Percentiles rank a stretch among this genome's conserved stretches.
Evolutionary conservation across 495 filamentous ascomycete genomes (phyloP).

Genomic region (Cryomyces antarcticus): DNA sequence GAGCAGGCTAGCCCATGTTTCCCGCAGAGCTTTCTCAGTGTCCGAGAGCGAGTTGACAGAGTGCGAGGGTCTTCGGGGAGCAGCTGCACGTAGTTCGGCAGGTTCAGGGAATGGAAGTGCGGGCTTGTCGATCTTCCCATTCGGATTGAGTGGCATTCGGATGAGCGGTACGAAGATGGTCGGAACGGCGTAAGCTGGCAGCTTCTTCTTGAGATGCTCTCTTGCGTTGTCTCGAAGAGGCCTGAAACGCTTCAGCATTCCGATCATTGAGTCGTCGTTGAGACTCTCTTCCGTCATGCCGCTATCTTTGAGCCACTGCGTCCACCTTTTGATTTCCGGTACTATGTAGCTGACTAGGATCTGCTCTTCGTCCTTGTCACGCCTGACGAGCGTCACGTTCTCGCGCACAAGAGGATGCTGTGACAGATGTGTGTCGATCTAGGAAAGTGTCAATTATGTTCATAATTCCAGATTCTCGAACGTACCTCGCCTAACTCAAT

Average conservation of each 20-base stretch:
- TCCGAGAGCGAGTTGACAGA: constrained; percentile 25
- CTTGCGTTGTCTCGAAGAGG: constrained; percentile 53
- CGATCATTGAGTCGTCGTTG: constrained; percentile 32
- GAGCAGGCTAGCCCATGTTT: constrained; percentile 44
- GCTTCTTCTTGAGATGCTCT: constrained; percentile 49
- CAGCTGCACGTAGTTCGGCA: constrained; percentile 32
- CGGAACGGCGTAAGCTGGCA: constrained; percentile 70
- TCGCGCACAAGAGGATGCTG: constrained; percentile 65
- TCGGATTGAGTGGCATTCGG: constrained; percentile 76
- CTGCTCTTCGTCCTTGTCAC: constrained; percentile 81
- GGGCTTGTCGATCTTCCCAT: constrained; percentile 85
- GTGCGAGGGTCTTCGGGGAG: constrained; percentile 13
- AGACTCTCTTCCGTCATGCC: constrained; percentile 26
- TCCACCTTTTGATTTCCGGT: constrained; percentile 57
- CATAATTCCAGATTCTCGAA: too few species aligned
- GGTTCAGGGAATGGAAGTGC: constrained; percentile 80
- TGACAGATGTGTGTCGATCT: constrained; percentile 68
- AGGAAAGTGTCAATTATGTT: too few species aligned
- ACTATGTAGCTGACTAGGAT: constrained; percentile 83
- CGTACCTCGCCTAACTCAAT: constrained; percentile 92
- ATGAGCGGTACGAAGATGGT: constrained; percentile 58
- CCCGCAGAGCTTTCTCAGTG: constrained; percentile 46
- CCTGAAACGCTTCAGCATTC: constrained; percentile 40
- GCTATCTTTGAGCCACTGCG: constrained; percentile 38
- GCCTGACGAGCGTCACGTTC: constrained; percentile 66